Evolutionary conservation across 179 eudicot species (phyloP).

Genomic region (Spergularia azorica): DNA sequence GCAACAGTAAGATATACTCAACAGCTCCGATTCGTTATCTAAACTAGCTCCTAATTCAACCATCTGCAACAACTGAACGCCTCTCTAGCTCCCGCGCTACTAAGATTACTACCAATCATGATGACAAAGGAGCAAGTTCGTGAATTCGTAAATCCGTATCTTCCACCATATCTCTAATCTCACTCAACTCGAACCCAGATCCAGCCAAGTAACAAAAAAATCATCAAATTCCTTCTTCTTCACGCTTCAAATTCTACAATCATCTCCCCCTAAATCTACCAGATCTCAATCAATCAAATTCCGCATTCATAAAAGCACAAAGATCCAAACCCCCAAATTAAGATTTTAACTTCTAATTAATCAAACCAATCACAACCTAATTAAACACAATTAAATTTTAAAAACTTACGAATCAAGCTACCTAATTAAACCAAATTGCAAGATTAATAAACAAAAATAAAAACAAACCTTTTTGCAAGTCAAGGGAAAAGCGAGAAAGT

Average conservation of each 20-base stretch:
- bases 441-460: neutral
- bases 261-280: neutral
- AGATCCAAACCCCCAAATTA: constrained; percentile 26
- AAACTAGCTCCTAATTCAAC: neutral
- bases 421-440: neutral
- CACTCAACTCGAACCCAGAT: constrained; percentile 6
- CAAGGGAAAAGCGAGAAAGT: constrained; percentile 91
- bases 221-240: neutral
- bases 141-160: neutral
- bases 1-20: neutral
- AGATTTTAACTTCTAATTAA: neutral
- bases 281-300: constrained; percentile 10
- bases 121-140: neutral
- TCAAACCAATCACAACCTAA: neutral
- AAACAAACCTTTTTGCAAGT: constrained; percentile 81
- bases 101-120: neutral
- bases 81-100: neutral
- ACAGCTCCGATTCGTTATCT: neutral
- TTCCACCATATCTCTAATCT: neutral
- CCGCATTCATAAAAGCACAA: neutral
- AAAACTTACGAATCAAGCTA: neutral
- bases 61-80: neutral
- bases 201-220: constrained; percentile 2
- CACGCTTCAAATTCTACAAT: neutral
- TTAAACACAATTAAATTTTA: neutral